phyloP scores from a whole-genome alignment of 1,284 basidiomycete genomes.

The Meripilus lineatus region DNA sequence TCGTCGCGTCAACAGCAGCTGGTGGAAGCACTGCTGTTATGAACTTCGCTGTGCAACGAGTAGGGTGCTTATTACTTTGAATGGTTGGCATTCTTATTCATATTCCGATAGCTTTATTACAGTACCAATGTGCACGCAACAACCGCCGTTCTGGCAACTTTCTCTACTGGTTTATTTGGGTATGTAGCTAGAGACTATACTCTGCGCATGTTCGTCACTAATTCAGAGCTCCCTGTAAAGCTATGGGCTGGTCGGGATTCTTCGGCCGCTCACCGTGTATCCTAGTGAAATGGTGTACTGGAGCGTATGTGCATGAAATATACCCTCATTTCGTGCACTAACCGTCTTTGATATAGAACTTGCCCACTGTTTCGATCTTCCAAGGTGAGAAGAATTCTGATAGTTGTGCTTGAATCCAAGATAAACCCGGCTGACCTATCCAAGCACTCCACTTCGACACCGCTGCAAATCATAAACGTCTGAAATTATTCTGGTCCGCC shows the following conservation, averaged over 20 bases:
- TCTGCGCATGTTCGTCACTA: not conserved
- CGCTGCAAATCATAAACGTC: slow-evolving; percentile 41
- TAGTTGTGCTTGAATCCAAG: not conserved
- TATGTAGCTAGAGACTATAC: slow-evolving; percentile 17
- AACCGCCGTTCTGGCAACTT: slow-evolving; percentile 58
- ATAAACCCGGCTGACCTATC: slow-evolving; percentile 20
- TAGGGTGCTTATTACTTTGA: slow-evolving; percentile 24
- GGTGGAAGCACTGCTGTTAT: slow-evolving; percentile 46
- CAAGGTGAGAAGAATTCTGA: slow-evolving; percentile 36
- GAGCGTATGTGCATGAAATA: slow-evolving; percentile 30
- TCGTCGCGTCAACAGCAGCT: slow-evolving; percentile 58
- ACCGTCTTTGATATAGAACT: slow-evolving; percentile 29
- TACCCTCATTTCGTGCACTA: slow-evolving; percentile 9
- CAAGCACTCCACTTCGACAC: slow-evolving; percentile 50
- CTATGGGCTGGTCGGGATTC: slow-evolving; percentile 54
- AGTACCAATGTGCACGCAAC: slow-evolving; percentile 47
- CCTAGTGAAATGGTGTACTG: slow-evolving; percentile 74
- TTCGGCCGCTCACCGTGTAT: slow-evolving; percentile 58
- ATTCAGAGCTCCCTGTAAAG: slow-evolving; percentile 20
- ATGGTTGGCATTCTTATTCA: not conserved
- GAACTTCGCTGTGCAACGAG: slow-evolving; percentile 60
- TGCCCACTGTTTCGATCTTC: slow-evolving; percentile 58
- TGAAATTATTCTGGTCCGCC: slow-evolving; percentile 59
- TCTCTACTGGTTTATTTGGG: slow-evolving; percentile 65
- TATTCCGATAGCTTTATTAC: slow-evolving; percentile 48